Conservation (phyloP, 2,329 filamentous ascomycete genomes). For the Immersiporthe knoxdaviesiana region DNA sequence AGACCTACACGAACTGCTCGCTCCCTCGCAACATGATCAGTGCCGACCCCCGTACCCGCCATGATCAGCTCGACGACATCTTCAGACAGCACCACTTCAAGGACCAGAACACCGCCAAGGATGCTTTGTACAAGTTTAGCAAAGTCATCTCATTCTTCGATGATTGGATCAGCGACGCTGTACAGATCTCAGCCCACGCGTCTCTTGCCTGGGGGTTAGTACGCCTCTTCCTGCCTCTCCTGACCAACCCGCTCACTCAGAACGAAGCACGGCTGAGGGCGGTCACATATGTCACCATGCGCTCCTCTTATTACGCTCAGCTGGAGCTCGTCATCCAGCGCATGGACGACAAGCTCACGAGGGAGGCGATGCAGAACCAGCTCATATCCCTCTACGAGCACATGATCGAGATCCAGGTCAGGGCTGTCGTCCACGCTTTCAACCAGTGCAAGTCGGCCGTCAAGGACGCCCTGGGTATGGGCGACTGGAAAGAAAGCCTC, state of each 20-base stretch:
- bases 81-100: neutral
- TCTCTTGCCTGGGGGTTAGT: neutral
- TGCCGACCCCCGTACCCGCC: neutral
- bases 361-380: neutral
- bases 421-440: neutral
- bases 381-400: neutral
- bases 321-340: neutral
- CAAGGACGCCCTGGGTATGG: neutral
- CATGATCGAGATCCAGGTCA: constrained; percentile 1
- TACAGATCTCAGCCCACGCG: neutral
- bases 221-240: neutral
- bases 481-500: neutral
- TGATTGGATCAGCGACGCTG: neutral
- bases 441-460: neutral
- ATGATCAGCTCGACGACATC: neutral
- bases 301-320: neutral
- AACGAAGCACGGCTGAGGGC: neutral
- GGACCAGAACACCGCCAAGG: too few relatives aligned
- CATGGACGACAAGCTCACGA: neutral
- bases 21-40: neutral
- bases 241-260: neutral
- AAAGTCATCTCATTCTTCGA: neutral
- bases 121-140: neutral
- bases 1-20: neutral
- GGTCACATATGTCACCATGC: neutral